Conservation (phyloP, 2,329 filamentous ascomycete genomes). For the Penicillium sclerotigenum region DNA sequence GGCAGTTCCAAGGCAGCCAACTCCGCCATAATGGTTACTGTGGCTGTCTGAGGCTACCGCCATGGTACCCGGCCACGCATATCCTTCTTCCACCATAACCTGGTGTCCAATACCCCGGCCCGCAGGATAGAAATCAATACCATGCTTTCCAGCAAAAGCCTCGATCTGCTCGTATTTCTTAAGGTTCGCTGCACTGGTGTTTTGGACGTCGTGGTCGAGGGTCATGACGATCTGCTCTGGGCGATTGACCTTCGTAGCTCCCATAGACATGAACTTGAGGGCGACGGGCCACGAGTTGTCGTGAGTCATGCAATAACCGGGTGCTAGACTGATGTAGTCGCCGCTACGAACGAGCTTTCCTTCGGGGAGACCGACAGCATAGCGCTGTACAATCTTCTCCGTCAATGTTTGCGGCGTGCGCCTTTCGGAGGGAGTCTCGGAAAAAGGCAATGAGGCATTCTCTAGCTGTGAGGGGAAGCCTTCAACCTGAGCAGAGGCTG, state of each 20-base stretch:
- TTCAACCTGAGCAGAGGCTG: background rate
- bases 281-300: slow-evolving; percentile 77
- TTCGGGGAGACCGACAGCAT: slow-evolving; percentile 70
- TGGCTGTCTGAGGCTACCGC: slow-evolving; percentile 71
- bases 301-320: slow-evolving; percentile 78
- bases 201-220: slow-evolving; percentile 85
- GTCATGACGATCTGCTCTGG: slow-evolving; percentile 75
- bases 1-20: slow-evolving; percentile 73
- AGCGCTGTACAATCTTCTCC: slow-evolving; percentile 86
- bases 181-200: slow-evolving; percentile 72
- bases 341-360: slow-evolving; percentile 74
- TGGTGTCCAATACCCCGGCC: slow-evolving; percentile 86
- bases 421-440: background rate
- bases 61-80: slow-evolving; percentile 80
- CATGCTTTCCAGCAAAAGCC: slow-evolving; percentile 74
- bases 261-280: slow-evolving; percentile 78
- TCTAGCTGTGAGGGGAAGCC: slow-evolving; percentile 1
- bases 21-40: slow-evolving; percentile 77
- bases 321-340: slow-evolving; percentile 77
- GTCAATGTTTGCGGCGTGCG: slow-evolving; percentile 70
- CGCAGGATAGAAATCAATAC: slow-evolving; percentile 72
- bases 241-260: slow-evolving; percentile 70
- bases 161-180: slow-evolving; percentile 81
- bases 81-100: slow-evolving; percentile 70
- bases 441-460: background rate